Conservation (phyloP, 352 stramenopile genomes). For the Phytophthora vignae region DNA sequence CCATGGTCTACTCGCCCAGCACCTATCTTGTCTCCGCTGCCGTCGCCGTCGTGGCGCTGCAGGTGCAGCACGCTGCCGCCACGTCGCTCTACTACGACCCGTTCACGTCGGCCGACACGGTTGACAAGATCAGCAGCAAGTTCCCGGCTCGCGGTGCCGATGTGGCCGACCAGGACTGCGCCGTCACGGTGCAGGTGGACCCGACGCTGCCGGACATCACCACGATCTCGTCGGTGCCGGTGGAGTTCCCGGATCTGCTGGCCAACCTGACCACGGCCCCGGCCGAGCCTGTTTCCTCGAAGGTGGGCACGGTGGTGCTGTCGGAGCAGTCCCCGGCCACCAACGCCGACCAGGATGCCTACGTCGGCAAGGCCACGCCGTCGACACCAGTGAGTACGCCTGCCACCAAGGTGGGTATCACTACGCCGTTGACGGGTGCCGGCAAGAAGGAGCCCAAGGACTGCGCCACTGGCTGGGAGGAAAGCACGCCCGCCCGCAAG, state of each 20-base stretch:
- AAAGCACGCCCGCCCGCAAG: slow-evolving; percentile 16
- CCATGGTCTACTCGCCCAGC: slow-evolving; percentile 31
- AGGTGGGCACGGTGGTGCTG: slow-evolving; percentile 33
- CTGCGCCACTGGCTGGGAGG: slow-evolving; percentile 41
- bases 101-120: slow-evolving; percentile 12
- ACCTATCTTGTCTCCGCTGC: slow-evolving; percentile 27
- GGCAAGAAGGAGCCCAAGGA: slow-evolving; percentile 16
- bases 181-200: slow-evolving; percentile 23
- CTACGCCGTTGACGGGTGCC: too few species aligned
- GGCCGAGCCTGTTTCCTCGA: slow-evolving; percentile 24
- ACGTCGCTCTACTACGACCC: slow-evolving; percentile 33
- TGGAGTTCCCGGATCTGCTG: slow-evolving; percentile 25
- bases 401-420: slow-evolving; percentile 3
- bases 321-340: slow-evolving; percentile 17
- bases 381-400: background rate
- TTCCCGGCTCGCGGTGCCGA: slow-evolving; percentile 22
- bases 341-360: slow-evolving; percentile 22
- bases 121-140: slow-evolving; percentile 11
- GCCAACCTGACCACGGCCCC: slow-evolving; percentile 23
- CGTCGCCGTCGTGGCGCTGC: slow-evolving; percentile 22
- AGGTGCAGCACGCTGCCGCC: slow-evolving; percentile 27
- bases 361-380: background rate
- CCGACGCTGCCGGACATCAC: slow-evolving; percentile 36
- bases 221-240: slow-evolving; percentile 28
- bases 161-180: slow-evolving; percentile 19